These are phyloP conservation scores for Penicillium verrucosum DNA, from an alignment of 2,329 filamentous ascomycete genomes.

Conservation along the genomic window DNA sequence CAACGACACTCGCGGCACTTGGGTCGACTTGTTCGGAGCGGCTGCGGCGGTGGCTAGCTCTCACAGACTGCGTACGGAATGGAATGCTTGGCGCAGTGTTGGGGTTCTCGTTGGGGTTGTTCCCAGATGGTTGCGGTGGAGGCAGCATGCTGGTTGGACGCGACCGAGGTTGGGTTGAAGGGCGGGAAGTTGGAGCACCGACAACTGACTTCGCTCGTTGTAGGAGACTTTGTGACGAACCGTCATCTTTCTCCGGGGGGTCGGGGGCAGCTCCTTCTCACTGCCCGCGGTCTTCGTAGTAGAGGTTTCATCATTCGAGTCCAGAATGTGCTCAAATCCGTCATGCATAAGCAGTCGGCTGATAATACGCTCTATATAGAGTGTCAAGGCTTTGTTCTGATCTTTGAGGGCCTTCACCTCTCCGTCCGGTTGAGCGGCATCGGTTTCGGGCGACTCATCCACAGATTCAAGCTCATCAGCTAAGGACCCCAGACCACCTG, in stretches of 20 bases:
- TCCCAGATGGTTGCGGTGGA: conserved; percentile 29
- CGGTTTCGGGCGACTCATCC: conserved; percentile 59
- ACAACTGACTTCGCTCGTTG: conserved; percentile 61
- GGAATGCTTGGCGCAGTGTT: conserved; percentile 49
- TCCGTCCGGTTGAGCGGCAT: conserved; percentile 64
- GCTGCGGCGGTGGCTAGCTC: conserved; percentile 46
- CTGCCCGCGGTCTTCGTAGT: conserved; percentile 31
- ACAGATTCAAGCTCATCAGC: conserved; percentile 84
- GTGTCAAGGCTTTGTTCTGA: conserved; percentile 92
- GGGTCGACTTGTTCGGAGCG: conserved; percentile 48
- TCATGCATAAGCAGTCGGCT: conserved; percentile 90
- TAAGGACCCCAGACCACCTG: conserved; percentile 54
- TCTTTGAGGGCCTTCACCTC: conserved; percentile 81
- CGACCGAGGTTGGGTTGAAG: conserved; percentile 42
- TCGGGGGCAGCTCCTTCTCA: conserved; percentile 82
- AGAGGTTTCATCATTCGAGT: conserved; percentile 57
- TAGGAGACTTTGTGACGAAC: conserved; percentile 49
- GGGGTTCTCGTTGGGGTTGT: conserved; percentile 46
- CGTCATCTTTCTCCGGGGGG: conserved; percentile 56
- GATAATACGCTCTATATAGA: conserved; percentile 99
- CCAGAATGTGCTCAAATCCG: conserved; percentile 90
- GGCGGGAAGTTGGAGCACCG: conserved; percentile 38
- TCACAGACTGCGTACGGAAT: conserved; percentile 43
- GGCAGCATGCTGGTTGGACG: conserved; percentile 47
- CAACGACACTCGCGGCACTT: conserved; percentile 68